These are phyloP conservation scores for Zygosaccharomyces pseudobailii DNA, from an alignment of 1,139 yeast species.

Conservation along the genomic window DNA sequence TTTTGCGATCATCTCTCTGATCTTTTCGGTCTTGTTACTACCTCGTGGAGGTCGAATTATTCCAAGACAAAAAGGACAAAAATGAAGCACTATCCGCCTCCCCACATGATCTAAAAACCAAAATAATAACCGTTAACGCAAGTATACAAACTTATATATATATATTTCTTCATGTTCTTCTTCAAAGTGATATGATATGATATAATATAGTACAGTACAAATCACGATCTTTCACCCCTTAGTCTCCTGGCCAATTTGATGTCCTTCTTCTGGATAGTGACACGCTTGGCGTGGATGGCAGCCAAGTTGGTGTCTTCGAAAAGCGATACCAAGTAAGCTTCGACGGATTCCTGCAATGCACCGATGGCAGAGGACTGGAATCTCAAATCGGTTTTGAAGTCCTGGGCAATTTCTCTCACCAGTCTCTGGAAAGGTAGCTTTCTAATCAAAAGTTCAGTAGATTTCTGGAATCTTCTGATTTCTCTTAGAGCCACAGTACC, in stretches of 20 bases:
- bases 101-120: not conserved
- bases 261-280: slow-evolving; percentile 98
- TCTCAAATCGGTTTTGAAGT: slow-evolving; percentile 96
- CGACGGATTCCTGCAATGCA: slow-evolving; percentile 98
- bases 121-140: slow-evolving; percentile 3
- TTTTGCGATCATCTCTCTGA: slow-evolving; percentile 41
- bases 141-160: slow-evolving; percentile 1
- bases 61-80: no score
- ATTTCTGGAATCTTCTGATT: slow-evolving; percentile 98
- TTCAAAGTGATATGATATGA: slow-evolving; percentile 4
- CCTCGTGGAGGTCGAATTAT: no score
- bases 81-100: no score
- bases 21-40: not conserved
- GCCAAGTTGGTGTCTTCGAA: slow-evolving; percentile 98
- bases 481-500: slow-evolving; percentile 99
- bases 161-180: not conserved
- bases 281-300: slow-evolving; percentile 99
- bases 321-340: slow-evolving; percentile 87
- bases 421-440: slow-evolving; percentile 98
- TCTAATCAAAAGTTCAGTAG: slow-evolving; percentile 95
- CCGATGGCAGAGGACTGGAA: slow-evolving; percentile 98
- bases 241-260: slow-evolving; percentile 98
- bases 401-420: slow-evolving; percentile 97
- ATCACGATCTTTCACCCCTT: slow-evolving; percentile 89
- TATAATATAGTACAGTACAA: slow-evolving; percentile 8